phyloP scores from a whole-genome alignment of 2,329 filamentous ascomycete species.

The Microdochium bolleyi region DNA sequence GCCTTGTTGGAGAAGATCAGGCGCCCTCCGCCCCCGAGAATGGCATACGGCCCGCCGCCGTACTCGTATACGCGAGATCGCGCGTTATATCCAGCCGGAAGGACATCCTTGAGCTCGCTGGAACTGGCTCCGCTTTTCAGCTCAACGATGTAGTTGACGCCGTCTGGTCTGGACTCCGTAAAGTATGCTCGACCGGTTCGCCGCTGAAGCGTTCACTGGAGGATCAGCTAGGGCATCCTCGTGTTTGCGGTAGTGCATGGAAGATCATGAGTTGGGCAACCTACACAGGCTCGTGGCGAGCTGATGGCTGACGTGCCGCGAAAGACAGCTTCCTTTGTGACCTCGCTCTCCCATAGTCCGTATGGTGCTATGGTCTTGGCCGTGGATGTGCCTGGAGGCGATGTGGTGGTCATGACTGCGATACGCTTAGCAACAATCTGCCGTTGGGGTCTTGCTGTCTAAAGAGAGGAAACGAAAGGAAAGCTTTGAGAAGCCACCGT shows the following conservation, averaged over 20 bases:
- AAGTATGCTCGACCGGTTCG: conserved; percentile 25
- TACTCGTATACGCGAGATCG: conserved; percentile 43
- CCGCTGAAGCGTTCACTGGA: neutral
- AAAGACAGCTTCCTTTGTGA: neutral
- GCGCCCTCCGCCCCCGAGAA: conserved; percentile 23
- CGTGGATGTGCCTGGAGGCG: neutral
- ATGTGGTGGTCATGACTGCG: neutral
- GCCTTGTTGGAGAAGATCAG: conserved; percentile 37
- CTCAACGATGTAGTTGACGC: conserved; percentile 35
- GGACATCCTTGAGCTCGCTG: conserved; percentile 23
- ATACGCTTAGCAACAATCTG: neutral
- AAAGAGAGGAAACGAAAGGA: too few species aligned
- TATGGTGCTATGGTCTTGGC: neutral
- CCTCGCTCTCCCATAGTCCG: neutral
- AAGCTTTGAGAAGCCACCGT: too few species aligned
- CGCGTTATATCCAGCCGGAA: conserved; percentile 34
- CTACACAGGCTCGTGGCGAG: neutral
- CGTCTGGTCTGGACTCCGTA: conserved; percentile 27
- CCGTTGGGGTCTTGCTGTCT: too few species aligned
- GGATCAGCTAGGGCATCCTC: neutral
- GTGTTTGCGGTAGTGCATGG: too few species aligned
- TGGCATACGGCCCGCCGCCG: conserved; percentile 35
- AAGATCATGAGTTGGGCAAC: neutral
- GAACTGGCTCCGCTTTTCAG: conserved; percentile 14
- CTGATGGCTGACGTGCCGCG: neutral